These are phyloP conservation scores for Glycine soja DNA, from an alignment of 306 rosid species.

Conservation along the genomic window DNA sequence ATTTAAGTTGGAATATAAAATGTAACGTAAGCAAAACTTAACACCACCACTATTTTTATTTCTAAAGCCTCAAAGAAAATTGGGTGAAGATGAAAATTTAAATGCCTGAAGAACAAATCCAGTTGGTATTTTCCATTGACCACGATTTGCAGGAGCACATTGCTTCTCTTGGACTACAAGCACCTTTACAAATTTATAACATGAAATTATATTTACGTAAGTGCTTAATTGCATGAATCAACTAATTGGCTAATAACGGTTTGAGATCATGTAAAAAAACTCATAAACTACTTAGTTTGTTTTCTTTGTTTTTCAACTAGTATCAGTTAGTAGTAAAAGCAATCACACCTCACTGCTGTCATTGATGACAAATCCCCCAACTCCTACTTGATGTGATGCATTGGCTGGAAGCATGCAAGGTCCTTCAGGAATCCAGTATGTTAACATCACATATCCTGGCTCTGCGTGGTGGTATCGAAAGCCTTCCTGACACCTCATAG, in stretches of 20 bases:
- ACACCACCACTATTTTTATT: background rate
- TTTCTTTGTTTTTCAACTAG: background rate
- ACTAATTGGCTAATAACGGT: background rate
- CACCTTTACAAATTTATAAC: slow-evolving; percentile 55
- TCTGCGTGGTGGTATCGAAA: slow-evolving; percentile 93
- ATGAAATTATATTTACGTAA: background rate
- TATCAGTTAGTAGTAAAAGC: slow-evolving; percentile 17
- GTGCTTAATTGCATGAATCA: background rate
- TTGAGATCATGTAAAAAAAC: slow-evolving; percentile 11
- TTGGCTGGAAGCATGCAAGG: slow-evolving; percentile 93
- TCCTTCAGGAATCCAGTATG: slow-evolving; percentile 94
- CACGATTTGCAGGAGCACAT: slow-evolving; percentile 53
- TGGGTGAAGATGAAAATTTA: background rate
- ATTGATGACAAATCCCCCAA: slow-evolving; percentile 91
- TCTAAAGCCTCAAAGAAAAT: background rate
- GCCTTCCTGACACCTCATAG: slow-evolving; percentile 86
- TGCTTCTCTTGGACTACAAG: slow-evolving; percentile 88
- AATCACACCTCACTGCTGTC: slow-evolving; percentile 70
- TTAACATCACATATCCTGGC: slow-evolving; percentile 87
- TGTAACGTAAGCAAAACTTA: background rate
- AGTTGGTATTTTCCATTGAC: slow-evolving; percentile 89
- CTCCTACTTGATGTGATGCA: slow-evolving; percentile 96
- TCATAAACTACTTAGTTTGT: background rate
- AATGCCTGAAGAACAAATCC: slow-evolving; percentile 81
- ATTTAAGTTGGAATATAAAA: slow-evolving; percentile 7